Base-by-base conservation (phyloP, 1,284 basidiomycete genomes). In the Trichosporon sp. region DNA sequence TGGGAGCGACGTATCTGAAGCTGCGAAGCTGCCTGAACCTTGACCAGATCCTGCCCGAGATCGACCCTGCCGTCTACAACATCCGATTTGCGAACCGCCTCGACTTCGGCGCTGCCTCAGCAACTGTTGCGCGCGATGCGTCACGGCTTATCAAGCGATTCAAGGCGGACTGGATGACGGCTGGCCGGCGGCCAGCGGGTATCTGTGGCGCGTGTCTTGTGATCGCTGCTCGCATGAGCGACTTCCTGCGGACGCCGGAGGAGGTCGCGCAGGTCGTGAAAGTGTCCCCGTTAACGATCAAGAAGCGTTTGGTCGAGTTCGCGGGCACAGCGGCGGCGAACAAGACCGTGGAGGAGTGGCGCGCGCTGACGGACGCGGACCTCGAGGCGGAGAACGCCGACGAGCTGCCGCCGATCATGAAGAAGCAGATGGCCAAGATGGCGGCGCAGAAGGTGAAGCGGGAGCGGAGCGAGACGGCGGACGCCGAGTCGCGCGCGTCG, bases 261-360 rank as follows among this genome's bases (percentile, higher is more conserved):
- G 97, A 99, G 83, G 91, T 99, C 65, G 95, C 98, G 12, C 94
- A 97, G 80, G 95, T 99, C 8, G 97, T 99, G 75, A 99, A 99
- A 84, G 98, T 98, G 73, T 94, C 95, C 29, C 95, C 98, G 75
- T 90, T 90, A 7, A 99, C 97, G 2, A 85, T 99, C 67, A 90
- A 91, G 83, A 96, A 96, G 82, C 88, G 97, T 18, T 85, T 99
- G n/a, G 91, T 95, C 27, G 97, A 99, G 84, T 99, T 99, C 85
- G 92, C 91, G 77, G 88, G 88, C 75, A 98, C 95, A 1, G 89
- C 91, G 0, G 93, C 91, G 76, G 94, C 92, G 6, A 87, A 87
- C 62, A 85, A 98, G 77, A 95, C 93, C 0, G 86, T 99, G 53
- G 89, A 91, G 25, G 94, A 99, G 81, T 99, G 98, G 79, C 86